A percentile compares a stretch with the other conserved stretches of the same genome.
Conservation (phyloP, 2,329 filamentous ascomycete genomes). For the Phyllosticta citrichinensis region DNA sequence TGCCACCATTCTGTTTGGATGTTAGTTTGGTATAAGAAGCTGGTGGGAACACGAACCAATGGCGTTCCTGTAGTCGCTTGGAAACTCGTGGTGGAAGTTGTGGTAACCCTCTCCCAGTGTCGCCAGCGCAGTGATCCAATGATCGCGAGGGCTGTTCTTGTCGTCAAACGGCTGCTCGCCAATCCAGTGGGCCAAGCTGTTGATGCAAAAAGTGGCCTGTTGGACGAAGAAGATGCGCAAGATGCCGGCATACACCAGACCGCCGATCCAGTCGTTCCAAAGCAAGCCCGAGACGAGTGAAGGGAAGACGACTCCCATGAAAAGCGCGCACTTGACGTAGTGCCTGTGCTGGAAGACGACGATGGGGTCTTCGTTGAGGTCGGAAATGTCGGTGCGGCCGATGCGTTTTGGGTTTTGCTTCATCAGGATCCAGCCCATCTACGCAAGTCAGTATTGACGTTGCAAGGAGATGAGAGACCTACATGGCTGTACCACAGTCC, state of each 20-base stretch:
- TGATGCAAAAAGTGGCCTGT: constrained; percentile 89
- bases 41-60: constrained; percentile 36
- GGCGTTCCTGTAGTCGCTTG: constrained; percentile 84
- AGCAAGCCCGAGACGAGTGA: constrained; percentile 64
- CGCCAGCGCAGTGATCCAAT: constrained; percentile 74
- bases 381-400: constrained; percentile 78
- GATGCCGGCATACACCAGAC: constrained; percentile 76
- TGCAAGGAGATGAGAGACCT: background rate
- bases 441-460: background rate
- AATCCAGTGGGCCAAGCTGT: constrained; percentile 83
- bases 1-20: constrained; percentile 58
- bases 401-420: constrained; percentile 88
- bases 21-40: background rate
- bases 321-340: constrained; percentile 69
- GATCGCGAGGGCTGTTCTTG: constrained; percentile 82
- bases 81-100: constrained; percentile 95
- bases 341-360: constrained; percentile 83
- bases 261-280: constrained; percentile 74
- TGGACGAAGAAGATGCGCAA: constrained; percentile 83
- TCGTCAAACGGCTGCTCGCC: constrained; percentile 89
- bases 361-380: constrained; percentile 75
- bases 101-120: constrained; percentile 86
- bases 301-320: constrained; percentile 69
- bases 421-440: constrained; percentile 80
- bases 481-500: constrained; percentile 42